These are phyloP conservation scores for Lactuca saligna DNA, from an alignment of 129 eudicot species.

Conservation along the genomic window DNA sequence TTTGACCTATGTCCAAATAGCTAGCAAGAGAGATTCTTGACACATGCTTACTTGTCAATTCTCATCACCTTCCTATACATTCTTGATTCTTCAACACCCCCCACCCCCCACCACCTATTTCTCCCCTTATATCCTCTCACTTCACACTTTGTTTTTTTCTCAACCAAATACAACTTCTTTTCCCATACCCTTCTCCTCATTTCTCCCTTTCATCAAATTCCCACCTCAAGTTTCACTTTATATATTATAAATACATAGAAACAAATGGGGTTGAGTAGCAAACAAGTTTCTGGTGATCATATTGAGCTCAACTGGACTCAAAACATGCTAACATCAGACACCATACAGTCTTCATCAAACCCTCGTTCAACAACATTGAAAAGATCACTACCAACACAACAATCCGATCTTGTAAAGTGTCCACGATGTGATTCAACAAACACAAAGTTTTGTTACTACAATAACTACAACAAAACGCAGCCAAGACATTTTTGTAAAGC, in stretches of 20 bases:
- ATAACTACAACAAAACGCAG: conserved; percentile 88
- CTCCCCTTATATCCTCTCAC: conserved; percentile 36
- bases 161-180: conserved; percentile 15
- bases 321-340: conserved; percentile 31
- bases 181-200: conserved; percentile 2
- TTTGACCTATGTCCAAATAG: conserved; percentile 28
- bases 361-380: conserved; percentile 28
- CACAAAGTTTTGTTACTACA: conserved; percentile 90
- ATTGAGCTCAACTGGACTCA: conserved; percentile 48
- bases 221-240: conserved; percentile 14
- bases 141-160: conserved; percentile 30
- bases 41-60: conserved; percentile 23
- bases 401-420: conserved; percentile 52
- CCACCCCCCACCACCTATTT: conserved; percentile 13
- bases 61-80: conserved; percentile 43
- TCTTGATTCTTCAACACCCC: conserved; percentile 31
- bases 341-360: conserved; percentile 31
- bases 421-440: conserved; percentile 79
- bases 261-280: conserved; percentile 58
- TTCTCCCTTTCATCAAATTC: conserved; percentile 18
- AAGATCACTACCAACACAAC: conserved; percentile 38
- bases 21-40: conserved; percentile 32
- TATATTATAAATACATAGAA: not conserved
- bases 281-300: conserved; percentile 55
- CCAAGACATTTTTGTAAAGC: conserved; percentile 82